Conservation (phyloP, 371 early-diverging fungal genomes). For the Chytridium lagenaria region DNA sequence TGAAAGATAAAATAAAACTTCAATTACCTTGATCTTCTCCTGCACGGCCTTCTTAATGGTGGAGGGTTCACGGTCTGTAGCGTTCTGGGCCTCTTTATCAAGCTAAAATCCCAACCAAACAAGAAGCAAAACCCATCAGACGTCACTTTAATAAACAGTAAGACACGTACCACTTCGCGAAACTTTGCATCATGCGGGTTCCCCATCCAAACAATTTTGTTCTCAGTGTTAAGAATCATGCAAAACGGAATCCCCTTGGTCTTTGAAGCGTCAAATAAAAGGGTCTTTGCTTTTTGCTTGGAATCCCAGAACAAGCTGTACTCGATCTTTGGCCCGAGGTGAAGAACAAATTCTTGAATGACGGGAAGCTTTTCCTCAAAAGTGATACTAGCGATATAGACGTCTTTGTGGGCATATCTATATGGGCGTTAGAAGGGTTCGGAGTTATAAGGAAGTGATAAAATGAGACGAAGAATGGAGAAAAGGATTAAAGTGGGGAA, state of each 20-base stretch:
- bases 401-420: slow-evolving; percentile 15
- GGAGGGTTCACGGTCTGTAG: not conserved
- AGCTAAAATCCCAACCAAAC: slow-evolving; percentile 9
- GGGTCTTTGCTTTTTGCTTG: not conserved
- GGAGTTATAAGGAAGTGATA: too few relatives aligned
- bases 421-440: not conserved
- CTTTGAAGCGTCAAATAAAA: not conserved
- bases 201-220: slow-evolving; percentile 14
- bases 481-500: not conserved
- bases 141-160: not conserved
- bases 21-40: too few relatives aligned
- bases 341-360: slow-evolving; percentile 4
- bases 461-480: too few relatives aligned
- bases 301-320: slow-evolving; percentile 18
- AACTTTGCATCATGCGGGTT: slow-evolving; percentile 10
- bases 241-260: slow-evolving; percentile 15
- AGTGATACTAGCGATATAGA: slow-evolving; percentile 11
- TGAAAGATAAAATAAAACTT: not conserved
- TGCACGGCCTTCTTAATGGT: not conserved
- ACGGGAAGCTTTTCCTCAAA: not conserved
- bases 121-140: too few relatives aligned
- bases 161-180: not conserved
- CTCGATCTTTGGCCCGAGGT: slow-evolving; percentile 18
- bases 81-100: not conserved
- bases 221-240: not conserved